phyloP scores from a whole-genome alignment of 2,329 filamentous ascomycete species.

The Colletotrichum somersetense region DNA sequence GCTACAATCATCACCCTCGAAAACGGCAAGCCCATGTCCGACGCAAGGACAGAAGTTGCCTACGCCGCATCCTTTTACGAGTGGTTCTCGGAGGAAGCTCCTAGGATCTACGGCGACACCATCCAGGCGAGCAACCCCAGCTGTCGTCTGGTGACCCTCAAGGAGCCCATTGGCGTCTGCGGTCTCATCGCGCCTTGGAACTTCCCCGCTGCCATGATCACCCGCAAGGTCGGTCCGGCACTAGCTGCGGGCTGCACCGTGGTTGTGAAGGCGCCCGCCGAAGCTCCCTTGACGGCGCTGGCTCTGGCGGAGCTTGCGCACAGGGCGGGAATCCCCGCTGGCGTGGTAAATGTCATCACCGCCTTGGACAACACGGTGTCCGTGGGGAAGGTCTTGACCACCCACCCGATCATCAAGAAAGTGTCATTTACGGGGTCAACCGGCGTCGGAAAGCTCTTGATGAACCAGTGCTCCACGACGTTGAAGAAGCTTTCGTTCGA shows the following conservation, averaged over 20 bases:
- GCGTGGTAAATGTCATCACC: conserved; percentile 82
- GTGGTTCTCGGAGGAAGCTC: conserved; percentile 75
- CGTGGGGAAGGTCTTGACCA: conserved; percentile 74
- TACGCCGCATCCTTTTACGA: conserved; percentile 73
- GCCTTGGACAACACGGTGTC: conserved; percentile 55
- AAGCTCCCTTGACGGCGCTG: conserved; percentile 74
- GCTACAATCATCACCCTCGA: conserved; percentile 77
- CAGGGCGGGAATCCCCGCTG: conserved; percentile 81
- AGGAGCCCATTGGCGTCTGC: conserved; percentile 83
- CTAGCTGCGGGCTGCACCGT: conserved; percentile 75
- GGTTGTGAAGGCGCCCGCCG: conserved; percentile 75
- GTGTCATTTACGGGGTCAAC: conserved; percentile 85
- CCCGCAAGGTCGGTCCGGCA: conserved; percentile 83
- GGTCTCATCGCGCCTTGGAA: conserved; percentile 84
- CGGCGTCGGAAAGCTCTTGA: conserved; percentile 77
- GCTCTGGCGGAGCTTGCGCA: conserved; percentile 77
- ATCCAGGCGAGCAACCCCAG: conserved; percentile 70
- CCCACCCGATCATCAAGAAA: conserved; percentile 80
- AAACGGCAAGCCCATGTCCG: conserved; percentile 77
- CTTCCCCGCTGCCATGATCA: conserved; percentile 61
- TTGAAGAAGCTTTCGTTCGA: conserved; percentile 77
- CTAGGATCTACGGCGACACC: conserved; percentile 69
- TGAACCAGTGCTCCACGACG: conserved; percentile 77
- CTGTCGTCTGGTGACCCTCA: conserved; percentile 71
- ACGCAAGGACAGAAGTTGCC: conserved; percentile 68